phyloP scores from a whole-genome alignment of 345 rosid genomes.

The Eucalyptus coolabah region DNA sequence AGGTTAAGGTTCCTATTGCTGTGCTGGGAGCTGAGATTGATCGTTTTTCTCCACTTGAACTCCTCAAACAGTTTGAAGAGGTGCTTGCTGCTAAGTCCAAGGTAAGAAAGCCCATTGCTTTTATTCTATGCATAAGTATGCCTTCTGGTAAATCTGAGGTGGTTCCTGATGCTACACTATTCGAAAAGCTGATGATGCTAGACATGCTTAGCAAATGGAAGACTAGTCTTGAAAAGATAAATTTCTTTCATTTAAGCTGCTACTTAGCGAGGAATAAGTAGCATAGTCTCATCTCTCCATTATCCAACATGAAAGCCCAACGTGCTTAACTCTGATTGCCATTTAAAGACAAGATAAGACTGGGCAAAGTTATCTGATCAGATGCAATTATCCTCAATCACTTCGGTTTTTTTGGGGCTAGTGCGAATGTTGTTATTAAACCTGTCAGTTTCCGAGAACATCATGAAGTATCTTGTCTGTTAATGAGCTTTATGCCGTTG shows the following conservation, averaged over 20 bases:
- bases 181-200: background rate
- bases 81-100: constrained; percentile 16
- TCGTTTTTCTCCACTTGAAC: constrained; percentile 17
- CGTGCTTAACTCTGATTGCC: background rate
- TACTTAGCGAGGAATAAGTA: background rate
- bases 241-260: background rate
- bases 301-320: background rate
- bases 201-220: background rate
- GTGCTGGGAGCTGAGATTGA: constrained; percentile 30
- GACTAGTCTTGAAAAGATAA: background rate
- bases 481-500: too few relatives aligned
- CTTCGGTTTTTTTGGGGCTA: too few relatives aligned
- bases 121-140: background rate
- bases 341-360: background rate
- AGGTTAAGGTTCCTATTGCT: constrained; percentile 15
- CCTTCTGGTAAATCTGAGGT: background rate
- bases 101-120: background rate
- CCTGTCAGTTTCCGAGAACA: too few relatives aligned
- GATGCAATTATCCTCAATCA: background rate
- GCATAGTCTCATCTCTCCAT: background rate
- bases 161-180: background rate
- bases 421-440: too few relatives aligned
- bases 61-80: constrained; percentile 27
- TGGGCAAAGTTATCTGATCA: background rate
- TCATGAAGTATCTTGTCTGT: too few relatives aligned